Conservation (phyloP, 1,284 basidiomycete genomes). For the Naganishia sp. region DNA sequence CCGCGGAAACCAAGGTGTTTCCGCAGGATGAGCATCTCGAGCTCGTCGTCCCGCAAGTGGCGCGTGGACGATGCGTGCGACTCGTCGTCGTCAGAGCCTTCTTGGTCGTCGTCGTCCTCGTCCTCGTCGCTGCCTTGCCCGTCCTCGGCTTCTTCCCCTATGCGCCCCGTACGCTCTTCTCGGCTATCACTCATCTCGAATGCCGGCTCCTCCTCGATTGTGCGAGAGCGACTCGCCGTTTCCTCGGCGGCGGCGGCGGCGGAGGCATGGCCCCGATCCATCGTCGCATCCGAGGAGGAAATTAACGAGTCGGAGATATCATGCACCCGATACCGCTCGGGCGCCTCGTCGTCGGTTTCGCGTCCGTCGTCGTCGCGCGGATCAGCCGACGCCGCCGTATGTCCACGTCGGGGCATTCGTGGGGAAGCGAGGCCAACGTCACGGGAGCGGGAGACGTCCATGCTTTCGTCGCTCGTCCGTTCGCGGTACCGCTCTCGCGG, state of each 20-base stretch:
- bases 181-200: neutral
- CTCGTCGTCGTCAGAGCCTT: constrained; percentile 4
- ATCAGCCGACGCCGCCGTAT: too few relatives aligned
- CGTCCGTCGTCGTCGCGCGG: too few relatives aligned
- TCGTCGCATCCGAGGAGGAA: neutral
- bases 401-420: neutral
- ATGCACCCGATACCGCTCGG: neutral
- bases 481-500: neutral
- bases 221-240: neutral
- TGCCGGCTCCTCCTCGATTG: constrained; percentile 10
- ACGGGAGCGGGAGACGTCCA: constrained; percentile 4
- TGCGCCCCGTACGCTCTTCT: neutral
- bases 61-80: constrained; percentile 14
- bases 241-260: neutral
- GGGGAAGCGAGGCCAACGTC: neutral
- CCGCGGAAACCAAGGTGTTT: constrained; percentile 21
- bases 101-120: neutral
- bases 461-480: neutral
- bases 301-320: constrained; percentile 15
- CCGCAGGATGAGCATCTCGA: constrained; percentile 16
- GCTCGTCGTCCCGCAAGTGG: constrained; percentile 13
- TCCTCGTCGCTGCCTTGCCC: neutral
- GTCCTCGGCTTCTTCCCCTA: too few relatives aligned
- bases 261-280: neutral
- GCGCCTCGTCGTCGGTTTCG: neutral